A percentile compares a stretch with the other conserved stretches of the same genome.
Conservation (phyloP, 129 eudicot species). For the Silybum marianum region DNA sequence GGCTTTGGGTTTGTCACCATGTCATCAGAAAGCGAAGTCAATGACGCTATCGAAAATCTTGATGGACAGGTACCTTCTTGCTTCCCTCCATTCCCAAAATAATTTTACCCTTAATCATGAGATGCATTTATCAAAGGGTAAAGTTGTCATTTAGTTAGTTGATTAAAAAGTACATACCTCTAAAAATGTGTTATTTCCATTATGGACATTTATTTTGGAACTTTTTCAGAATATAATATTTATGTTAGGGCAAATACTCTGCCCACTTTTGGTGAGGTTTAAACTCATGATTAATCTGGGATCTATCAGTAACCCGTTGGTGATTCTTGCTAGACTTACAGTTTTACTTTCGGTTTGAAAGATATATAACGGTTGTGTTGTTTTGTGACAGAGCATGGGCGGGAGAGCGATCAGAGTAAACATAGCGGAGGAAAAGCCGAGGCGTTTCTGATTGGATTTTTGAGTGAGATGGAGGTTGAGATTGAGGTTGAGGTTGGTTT, state of each 20-base stretch:
- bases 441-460: constrained; percentile 45
- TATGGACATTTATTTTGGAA: not conserved
- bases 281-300: too few relatives aligned
- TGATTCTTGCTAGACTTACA: not conserved
- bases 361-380: not conserved
- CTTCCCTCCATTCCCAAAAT: not conserved
- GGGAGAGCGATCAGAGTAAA: constrained; percentile 83
- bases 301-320: too few relatives aligned
- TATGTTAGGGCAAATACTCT: too few relatives aligned
- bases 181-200: not conserved
- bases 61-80: constrained; percentile 71
- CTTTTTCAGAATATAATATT: too few relatives aligned
- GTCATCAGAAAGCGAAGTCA: constrained; percentile 67
- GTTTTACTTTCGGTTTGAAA: not conserved
- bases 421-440: constrained; percentile 70
- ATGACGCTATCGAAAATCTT: constrained; percentile 76
- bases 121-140: too few relatives aligned
- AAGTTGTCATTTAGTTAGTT: not conserved
- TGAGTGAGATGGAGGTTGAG: constrained; percentile 23
- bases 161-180: too few relatives aligned
- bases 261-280: too few relatives aligned
- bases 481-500: constrained; percentile 2
- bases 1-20: constrained; percentile 91
- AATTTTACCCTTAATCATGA: not conserved
- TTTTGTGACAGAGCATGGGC: constrained; percentile 56